A percentile compares a stretch with the other conserved stretches of the same genome.
Conservation (phyloP, 805 yeast species). For the Metschnikowia gelsemii region DNA sequence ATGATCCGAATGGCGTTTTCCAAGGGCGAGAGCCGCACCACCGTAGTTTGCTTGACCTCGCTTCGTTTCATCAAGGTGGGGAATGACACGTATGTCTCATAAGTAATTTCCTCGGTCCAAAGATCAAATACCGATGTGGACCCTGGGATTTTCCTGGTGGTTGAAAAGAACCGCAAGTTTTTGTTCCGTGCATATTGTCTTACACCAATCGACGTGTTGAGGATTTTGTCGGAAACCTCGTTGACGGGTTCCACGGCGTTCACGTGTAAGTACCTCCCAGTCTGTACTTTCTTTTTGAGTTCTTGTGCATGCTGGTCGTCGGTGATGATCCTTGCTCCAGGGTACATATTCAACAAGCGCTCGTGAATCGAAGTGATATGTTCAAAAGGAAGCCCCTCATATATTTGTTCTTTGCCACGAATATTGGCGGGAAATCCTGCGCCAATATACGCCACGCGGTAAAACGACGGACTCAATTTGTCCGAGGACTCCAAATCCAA, state of each 20-base stretch:
- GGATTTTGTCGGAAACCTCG: constrained; percentile 47
- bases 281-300: constrained; percentile 49
- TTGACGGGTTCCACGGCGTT: constrained; percentile 68
- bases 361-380: constrained; percentile 81
- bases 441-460: constrained; percentile 78
- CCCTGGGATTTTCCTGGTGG: constrained; percentile 70
- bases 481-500: constrained; percentile 64
- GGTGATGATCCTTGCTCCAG: constrained; percentile 73
- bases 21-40: constrained; percentile 71
- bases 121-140: constrained; percentile 67
- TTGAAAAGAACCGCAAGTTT: constrained; percentile 66
- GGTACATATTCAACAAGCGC: constrained; percentile 69
- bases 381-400: constrained; percentile 85
- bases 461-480: constrained; percentile 72
- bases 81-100: constrained; percentile 71
- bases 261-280: constrained; percentile 74
- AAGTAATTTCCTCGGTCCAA: constrained; percentile 88
- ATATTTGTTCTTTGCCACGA: constrained; percentile 73
- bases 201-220: constrained; percentile 57
- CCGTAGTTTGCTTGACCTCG: constrained; percentile 53
- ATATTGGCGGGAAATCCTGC: constrained; percentile 78
- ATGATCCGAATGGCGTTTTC: constrained; percentile 76
- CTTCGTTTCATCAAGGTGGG: constrained; percentile 87
- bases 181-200: constrained; percentile 74
- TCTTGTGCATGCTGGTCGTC: constrained; percentile 57